Evolutionary conservation across 2,329 filamentous ascomycete genomes (phyloP), one percentile per base, ranked within the genome.

Genomic region (Coniosporium tulheliwenetii): DNA sequence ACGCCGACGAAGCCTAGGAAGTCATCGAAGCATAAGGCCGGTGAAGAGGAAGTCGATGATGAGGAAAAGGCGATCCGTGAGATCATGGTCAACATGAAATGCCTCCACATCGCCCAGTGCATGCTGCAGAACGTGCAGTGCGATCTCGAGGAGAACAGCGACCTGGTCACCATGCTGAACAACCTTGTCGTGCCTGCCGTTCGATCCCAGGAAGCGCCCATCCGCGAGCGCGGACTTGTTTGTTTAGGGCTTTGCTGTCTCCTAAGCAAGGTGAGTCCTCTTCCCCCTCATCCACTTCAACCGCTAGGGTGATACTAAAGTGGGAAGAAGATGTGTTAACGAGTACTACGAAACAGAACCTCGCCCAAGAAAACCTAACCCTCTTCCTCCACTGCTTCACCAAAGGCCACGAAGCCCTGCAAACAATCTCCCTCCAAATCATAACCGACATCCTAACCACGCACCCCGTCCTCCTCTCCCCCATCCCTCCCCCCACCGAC

Each of bases 51-150:
- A 50, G 34, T 46, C 45, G 15, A 75, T 79, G 46, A 74, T 75
- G 72, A 76, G 48, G 69, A 69, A 37, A 93, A 87, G 63, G 85
- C 83, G 1, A 77, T 95, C 48, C 79, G 77, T 48, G 86, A 95
- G 62, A 91, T 95, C 55, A 79, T 95, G 67, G 82, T 96, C 58
- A 96, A 96, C 66, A 87, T 95, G 76, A 96, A 96, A 64, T 96
- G 91, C 59, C 71, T 98, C 45, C 84, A 95, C 56, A 95, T 98
- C 49, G 87, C 93, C 19, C 85, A 95, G 60, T 96, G 86, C 67
- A 94, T 96, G 83, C 72, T 98, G 39, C 79, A 93, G 55, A 94
- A 96, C 54, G 85, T 98, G 8, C 73, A 83, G 40, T 85, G 85
- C 45, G 83, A 83, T 52, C 68, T 96, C 32, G 86, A 95, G 60